A percentile compares a stretch with the other conserved stretches of the same genome.
These are phyloP conservation scores for Colletotrichum siamense DNA, from an alignment of 2,329 filamentous ascomycete genomes.

Conservation along the genomic window DNA sequence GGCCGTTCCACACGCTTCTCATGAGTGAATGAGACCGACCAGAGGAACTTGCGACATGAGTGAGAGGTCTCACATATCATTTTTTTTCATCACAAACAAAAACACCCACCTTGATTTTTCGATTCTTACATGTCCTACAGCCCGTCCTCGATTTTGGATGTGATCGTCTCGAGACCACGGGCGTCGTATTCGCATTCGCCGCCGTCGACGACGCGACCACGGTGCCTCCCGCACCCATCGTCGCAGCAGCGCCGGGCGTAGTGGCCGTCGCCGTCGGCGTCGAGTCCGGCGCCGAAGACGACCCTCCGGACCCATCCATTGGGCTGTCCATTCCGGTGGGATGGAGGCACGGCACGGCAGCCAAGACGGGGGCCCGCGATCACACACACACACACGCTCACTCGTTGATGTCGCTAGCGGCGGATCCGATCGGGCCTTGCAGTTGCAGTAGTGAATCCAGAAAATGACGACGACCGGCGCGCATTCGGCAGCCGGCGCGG, in stretches of 20 bases:
- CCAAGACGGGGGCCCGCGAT: neutral
- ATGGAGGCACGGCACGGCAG: neutral
- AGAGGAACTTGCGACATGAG: neutral
- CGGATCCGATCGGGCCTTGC: neutral
- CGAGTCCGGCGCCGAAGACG: conserved; percentile 16
- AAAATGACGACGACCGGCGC: neutral
- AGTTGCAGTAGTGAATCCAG: neutral
- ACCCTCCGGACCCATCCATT: conserved; percentile 19
- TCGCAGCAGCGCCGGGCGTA: neutral
- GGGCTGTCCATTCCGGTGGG: conserved; percentile 15
- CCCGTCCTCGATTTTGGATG: conserved; percentile 61
- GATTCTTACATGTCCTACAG: conserved; percentile 59
- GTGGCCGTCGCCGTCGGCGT: conserved; percentile 15
- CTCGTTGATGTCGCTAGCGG: neutral
- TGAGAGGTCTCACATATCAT: neutral
- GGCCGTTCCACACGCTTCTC: neutral
- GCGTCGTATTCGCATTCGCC: neutral
- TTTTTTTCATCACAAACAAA: neutral
- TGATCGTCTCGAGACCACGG: conserved; percentile 48
- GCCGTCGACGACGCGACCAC: neutral
- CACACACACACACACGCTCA: neutral
- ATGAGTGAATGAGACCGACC: neutral
- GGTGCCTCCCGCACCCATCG: neutral
- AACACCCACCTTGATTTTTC: conserved; percentile 50
- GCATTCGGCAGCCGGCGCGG: neutral